phyloP scores from a whole-genome alignment of 2,329 filamentous ascomycete genomes.

The Botryotinia globosa region DNA sequence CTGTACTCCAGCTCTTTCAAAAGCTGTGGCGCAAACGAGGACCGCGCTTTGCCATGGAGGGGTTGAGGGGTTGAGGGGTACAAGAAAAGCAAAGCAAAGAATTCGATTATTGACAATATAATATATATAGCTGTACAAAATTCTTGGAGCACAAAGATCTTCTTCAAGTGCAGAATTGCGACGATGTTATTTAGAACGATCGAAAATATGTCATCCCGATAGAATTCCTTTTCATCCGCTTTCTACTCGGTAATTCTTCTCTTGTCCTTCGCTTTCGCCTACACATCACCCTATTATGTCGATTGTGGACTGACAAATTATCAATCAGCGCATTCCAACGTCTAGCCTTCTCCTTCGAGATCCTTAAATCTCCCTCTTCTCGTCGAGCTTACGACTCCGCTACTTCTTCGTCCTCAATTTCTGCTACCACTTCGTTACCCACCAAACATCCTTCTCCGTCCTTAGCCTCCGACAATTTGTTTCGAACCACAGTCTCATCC shows the following conservation, averaged over 20 bases:
- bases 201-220: constrained; percentile 43
- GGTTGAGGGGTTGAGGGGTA: not conserved
- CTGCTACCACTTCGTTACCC: constrained; percentile 40
- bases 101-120: constrained; percentile 22
- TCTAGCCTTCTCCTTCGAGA: constrained; percentile 43
- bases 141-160: constrained; percentile 39
- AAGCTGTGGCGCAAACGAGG: not conserved
- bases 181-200: constrained; percentile 42
- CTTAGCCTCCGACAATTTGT: constrained; percentile 22
- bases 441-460: constrained; percentile 38
- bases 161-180: constrained; percentile 41
- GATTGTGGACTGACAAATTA: not conserved
- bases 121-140: constrained; percentile 39
- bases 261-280: not conserved
- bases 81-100: not conserved
- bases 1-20: not conserved
- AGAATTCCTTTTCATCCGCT: constrained; percentile 40
- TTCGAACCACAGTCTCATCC: constrained; percentile 40
- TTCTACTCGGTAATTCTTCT: constrained; percentile 38
- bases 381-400: constrained; percentile 42
- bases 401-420: constrained; percentile 34
- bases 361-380: constrained; percentile 41
- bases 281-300: not conserved
- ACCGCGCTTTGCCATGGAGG: not conserved
- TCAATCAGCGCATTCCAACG: constrained; percentile 41